Evolutionary conservation across 495 filamentous ascomycete species (phyloP).

Genomic region (Penicillium egyptiacum): DNA sequence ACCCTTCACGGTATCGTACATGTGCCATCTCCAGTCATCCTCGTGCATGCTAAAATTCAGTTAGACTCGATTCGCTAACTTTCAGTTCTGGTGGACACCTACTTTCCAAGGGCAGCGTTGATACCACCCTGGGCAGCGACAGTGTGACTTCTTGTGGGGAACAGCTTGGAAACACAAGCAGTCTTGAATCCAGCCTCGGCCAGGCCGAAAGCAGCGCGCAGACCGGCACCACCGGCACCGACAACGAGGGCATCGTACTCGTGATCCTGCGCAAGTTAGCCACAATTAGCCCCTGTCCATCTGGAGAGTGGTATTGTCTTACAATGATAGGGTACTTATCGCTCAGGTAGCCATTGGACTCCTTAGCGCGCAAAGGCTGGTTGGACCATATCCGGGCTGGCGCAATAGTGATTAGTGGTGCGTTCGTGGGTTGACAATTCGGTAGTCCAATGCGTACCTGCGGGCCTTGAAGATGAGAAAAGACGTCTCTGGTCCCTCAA

Average conservation of each 20-base stretch:
- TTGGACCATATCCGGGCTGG: conserved; percentile 77
- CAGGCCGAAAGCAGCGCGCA: conserved; percentile 93
- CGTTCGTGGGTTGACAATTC: conserved; percentile 13
- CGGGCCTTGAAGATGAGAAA: conserved; percentile 84
- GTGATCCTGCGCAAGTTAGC: conserved; percentile 57
- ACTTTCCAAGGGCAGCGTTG: conserved; percentile 94
- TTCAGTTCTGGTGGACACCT: conserved; percentile 23
- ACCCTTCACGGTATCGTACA: conserved; percentile 99
- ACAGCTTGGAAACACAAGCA: conserved; percentile 96
- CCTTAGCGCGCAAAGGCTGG: conserved; percentile 84
- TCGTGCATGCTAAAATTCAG: conserved; percentile 61
- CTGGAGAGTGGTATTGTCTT: conserved; percentile 41
- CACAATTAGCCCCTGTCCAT: conserved; percentile 8
- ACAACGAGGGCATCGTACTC: conserved; percentile 90
- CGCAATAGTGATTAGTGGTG: conserved; percentile 34
- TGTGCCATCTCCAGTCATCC: conserved; percentile 99
- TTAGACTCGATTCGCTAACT: conserved; percentile 18
- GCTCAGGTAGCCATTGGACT: conserved; percentile 78
- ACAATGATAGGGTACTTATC: conserved; percentile 91
- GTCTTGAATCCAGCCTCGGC: conserved; percentile 98
- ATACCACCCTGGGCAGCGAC: conserved; percentile 83
- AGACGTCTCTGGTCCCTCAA: conserved; percentile 60
- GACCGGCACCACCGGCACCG: conserved; percentile 89
- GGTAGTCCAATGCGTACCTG: conserved; percentile 56
- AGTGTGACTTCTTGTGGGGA: conserved; percentile 93